Conservation (phyloP, 108 stramenopile species). For the Cyclotella cryptica region DNA sequence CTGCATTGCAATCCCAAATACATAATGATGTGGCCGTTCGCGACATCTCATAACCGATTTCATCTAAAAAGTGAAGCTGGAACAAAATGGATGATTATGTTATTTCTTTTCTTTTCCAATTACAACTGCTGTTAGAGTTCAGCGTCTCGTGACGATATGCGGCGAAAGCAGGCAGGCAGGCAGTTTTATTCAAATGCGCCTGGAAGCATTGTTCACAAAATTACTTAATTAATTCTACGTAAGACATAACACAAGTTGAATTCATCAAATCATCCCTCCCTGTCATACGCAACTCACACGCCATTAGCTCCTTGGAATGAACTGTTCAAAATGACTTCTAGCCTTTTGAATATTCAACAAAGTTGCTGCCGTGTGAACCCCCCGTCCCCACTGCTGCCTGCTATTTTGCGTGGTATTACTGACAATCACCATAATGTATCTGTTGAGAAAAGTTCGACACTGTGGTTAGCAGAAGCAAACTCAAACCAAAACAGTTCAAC, state of each 20-base stretch:
- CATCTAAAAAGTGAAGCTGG: no score
- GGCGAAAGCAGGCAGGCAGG: no score
- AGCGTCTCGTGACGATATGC: no score
- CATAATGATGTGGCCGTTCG: neutral
- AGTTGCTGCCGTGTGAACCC: constrained; percentile 88
- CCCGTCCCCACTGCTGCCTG: constrained; percentile 37
- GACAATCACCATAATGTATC: constrained; percentile 97
- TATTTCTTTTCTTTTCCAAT: no score
- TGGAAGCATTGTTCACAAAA: no score
- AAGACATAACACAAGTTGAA: no score
- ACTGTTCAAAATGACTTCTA: constrained; percentile 91
- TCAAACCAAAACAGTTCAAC: neutral
- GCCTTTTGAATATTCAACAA: constrained; percentile 94
- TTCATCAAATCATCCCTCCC: no score
- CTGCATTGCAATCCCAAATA: neutral
- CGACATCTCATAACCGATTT: no score
- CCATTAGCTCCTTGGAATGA: constrained; percentile 76
- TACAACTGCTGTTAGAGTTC: no score
- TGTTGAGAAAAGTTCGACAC: neutral
- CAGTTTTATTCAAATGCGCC: neutral
- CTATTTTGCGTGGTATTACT: constrained; percentile 62
- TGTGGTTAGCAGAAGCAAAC: neutral
- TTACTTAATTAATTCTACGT: no score
- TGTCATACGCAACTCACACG: no score
- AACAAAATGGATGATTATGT: no score